Conservation (phyloP, 2,329 filamentous ascomycete species). For the Lachnellula willkommii region DNA sequence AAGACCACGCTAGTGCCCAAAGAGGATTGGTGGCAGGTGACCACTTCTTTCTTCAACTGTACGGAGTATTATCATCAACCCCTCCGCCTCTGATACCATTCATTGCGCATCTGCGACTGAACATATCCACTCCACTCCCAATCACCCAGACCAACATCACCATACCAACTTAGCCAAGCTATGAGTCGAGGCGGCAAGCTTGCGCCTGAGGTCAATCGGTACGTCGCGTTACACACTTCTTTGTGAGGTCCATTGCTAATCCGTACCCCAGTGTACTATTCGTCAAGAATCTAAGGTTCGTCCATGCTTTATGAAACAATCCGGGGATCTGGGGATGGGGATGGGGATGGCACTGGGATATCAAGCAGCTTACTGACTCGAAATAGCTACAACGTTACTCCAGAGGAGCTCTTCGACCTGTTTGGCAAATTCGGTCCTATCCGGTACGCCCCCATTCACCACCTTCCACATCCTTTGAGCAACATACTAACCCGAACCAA, state of each 20-base stretch:
- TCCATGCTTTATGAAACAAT: slow-evolving; percentile 22
- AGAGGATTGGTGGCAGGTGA: not conserved
- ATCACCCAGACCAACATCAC: slow-evolving; percentile 3
- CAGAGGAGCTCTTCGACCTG: slow-evolving; percentile 96
- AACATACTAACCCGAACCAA: slow-evolving; percentile 35
- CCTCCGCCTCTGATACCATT: not conserved
- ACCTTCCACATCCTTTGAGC: slow-evolving; percentile 1
- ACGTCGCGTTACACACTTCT: slow-evolving; percentile 39
- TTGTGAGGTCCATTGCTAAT: slow-evolving; percentile 20
- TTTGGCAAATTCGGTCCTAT: slow-evolving; percentile 97
- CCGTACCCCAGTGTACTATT: slow-evolving; percentile 77
- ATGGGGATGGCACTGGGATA: slow-evolving; percentile 49
- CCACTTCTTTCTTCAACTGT: slow-evolving; percentile 6
- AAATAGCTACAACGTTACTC: slow-evolving; percentile 91
- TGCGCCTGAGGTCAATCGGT: slow-evolving; percentile 99
- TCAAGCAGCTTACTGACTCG: slow-evolving; percentile 37
- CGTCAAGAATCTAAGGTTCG: slow-evolving; percentile 97
- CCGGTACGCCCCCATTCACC: slow-evolving; percentile 54
- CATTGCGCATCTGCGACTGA: not conserved
- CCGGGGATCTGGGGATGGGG: slow-evolving; percentile 33
- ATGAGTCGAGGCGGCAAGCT: slow-evolving; percentile 97
- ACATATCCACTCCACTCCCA: slow-evolving; percentile 2
- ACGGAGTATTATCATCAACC: slow-evolving; percentile 14
- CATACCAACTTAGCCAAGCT: slow-evolving; percentile 50
- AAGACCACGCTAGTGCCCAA: not conserved